phyloP scores from a whole-genome alignment of 2,329 filamentous ascomycete genomes.

The Triangularia verruculosa region DNA sequence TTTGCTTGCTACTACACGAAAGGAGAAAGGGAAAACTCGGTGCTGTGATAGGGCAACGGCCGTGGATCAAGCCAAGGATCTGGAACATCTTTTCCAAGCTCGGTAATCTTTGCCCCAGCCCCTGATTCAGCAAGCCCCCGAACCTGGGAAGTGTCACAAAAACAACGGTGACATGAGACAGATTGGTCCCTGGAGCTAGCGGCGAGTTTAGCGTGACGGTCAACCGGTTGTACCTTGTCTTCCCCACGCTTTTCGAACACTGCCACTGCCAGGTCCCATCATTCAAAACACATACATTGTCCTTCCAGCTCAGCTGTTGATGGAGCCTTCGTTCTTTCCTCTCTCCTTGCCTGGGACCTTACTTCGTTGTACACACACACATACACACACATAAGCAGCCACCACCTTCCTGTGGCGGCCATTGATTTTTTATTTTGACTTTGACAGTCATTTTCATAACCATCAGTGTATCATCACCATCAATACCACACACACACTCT shows the following conservation, averaged over 20 bases:
- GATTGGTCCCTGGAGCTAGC: not conserved
- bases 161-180: not conserved
- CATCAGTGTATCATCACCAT: not conserved
- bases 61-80: not conserved
- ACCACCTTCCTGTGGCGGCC: not conserved
- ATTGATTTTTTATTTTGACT: not conserved
- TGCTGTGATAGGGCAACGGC: not conserved
- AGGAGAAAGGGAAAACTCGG: not conserved
- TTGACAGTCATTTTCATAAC: not conserved
- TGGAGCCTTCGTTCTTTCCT: not conserved
- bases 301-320: not conserved
- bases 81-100: constrained; percentile 1
- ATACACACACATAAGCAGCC: not conserved
- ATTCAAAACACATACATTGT: not conserved
- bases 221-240: not conserved
- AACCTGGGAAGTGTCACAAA: not conserved
- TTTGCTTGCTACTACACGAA: no score
- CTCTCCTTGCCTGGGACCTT: not conserved
- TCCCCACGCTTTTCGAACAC: not conserved
- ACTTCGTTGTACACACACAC: not conserved
- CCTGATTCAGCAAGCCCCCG: not conserved
- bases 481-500: not conserved
- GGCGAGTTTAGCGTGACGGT: not conserved
- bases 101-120: not conserved
- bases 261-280: not conserved